Conservation (phyloP, 371 early-diverging fungal genomes). For the Actinomortierella wolfii region DNA sequence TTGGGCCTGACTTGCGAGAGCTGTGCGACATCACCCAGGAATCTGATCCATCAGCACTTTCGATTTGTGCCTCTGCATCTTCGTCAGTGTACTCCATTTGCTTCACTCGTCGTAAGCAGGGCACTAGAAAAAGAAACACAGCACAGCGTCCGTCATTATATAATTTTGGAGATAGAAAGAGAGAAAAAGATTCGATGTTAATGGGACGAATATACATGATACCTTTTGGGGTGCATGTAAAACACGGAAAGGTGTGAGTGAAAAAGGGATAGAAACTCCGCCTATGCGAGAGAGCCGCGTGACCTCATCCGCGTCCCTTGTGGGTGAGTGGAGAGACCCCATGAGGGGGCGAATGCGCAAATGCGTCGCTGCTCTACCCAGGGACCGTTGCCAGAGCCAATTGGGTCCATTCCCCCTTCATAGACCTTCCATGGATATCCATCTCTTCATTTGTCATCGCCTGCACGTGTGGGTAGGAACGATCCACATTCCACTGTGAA, state of each 20-base stretch:
- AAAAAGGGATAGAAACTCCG: neutral
- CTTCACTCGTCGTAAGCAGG: constrained; percentile 89
- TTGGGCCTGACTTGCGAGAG: constrained; percentile 46
- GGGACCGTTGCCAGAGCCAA: too few species aligned
- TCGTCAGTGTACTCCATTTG: constrained; percentile 82
- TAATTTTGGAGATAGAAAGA: too few species aligned
- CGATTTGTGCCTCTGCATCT: constrained; percentile 59
- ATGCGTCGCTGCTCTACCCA: too few species aligned
- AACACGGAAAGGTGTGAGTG: neutral
- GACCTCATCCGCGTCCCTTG: too few species aligned
- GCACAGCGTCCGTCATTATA: neutral
- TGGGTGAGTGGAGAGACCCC: too few species aligned
- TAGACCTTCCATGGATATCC: too few species aligned
- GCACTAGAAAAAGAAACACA: constrained; percentile 56
- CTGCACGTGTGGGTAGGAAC: too few species aligned
- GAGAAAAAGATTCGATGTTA: neutral
- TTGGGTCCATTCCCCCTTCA: too few species aligned
- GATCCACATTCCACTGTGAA: too few species aligned
- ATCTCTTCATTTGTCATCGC: too few species aligned
- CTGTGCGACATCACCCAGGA: constrained; percentile 89
- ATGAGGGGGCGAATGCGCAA: too few species aligned
- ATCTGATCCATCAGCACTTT: constrained; percentile 66
- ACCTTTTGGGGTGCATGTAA: neutral
- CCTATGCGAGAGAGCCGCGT: too few species aligned
- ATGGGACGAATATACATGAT: neutral